Evolutionary conservation across 2,329 filamentous ascomycete species (phyloP).

Genomic region (Decorospora gaudefroyi): DNA sequence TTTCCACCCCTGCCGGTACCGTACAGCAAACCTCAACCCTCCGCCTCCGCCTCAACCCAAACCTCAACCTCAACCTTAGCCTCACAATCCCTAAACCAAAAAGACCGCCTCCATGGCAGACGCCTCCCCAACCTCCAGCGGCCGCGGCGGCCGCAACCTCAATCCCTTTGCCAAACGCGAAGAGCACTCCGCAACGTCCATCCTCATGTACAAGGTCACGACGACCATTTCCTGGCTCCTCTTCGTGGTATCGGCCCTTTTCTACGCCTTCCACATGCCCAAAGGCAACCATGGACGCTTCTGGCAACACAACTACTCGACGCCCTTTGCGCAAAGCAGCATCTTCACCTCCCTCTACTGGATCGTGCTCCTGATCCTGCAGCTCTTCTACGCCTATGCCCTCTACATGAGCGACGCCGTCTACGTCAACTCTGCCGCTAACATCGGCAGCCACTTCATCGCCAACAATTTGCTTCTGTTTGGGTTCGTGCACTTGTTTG

Average conservation of each 20-base stretch:
- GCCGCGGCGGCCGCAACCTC: slow-evolving; percentile 55
- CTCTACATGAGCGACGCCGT: slow-evolving; percentile 71
- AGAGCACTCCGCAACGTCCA: slow-evolving; percentile 62
- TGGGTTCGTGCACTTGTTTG: slow-evolving; percentile 81
- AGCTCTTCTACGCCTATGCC: slow-evolving; percentile 74
- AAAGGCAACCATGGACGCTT: slow-evolving; percentile 65
- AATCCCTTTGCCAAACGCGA: slow-evolving; percentile 79
- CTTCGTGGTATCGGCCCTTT: slow-evolving; percentile 71
- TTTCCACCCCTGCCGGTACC: neutral
- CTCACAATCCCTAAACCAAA: neutral
- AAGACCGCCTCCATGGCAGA: slow-evolving; percentile 16
- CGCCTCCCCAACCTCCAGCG: slow-evolving; percentile 38
- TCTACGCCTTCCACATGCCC: slow-evolving; percentile 71
- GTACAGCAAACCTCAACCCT: neutral
- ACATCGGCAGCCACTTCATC: slow-evolving; percentile 83
- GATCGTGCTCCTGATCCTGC: slow-evolving; percentile 73
- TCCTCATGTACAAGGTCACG: slow-evolving; percentile 75
- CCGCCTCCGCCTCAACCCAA: neutral
- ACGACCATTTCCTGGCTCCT: slow-evolving; percentile 76
- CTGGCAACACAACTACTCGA: slow-evolving; percentile 74
- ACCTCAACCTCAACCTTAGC: neutral
- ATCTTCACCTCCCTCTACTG: slow-evolving; percentile 72
- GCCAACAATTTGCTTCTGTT: slow-evolving; percentile 82
- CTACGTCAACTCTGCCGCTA: slow-evolving; percentile 69
- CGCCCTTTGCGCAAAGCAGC: slow-evolving; percentile 75